Evolutionary conservation across 139 green algal genomes (phyloP).

Genomic region (Eudorina sp.): DNA sequence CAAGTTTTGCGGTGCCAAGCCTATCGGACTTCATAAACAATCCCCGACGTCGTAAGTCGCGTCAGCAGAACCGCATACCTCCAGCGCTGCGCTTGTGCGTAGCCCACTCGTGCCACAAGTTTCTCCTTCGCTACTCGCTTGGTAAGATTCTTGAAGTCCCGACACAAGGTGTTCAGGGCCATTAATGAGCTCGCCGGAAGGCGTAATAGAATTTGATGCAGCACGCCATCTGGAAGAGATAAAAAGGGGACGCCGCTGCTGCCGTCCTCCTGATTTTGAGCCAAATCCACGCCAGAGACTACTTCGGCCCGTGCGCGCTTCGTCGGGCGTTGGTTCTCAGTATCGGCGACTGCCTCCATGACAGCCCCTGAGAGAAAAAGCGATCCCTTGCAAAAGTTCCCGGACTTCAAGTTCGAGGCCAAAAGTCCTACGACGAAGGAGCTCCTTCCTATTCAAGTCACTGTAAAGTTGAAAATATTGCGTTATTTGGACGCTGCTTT

Average conservation of each 20-base stretch:
- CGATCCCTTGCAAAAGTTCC: too few relatives aligned
- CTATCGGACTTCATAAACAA: background rate
- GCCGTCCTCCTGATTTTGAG: background rate
- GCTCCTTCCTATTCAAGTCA: too few relatives aligned
- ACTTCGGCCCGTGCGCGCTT: constrained; percentile 15
- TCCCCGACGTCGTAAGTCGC: background rate
- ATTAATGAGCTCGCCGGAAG: background rate
- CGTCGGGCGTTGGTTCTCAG: too few relatives aligned
- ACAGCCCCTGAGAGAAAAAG: too few relatives aligned
- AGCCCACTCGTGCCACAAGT: background rate
- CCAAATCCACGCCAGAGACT: background rate
- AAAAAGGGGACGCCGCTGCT: background rate
- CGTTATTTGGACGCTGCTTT: too few relatives aligned
- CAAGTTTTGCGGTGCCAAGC: background rate
- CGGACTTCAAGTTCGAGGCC: too few relatives aligned
- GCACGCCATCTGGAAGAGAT: constrained; percentile 2
- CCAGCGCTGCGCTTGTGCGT: background rate
- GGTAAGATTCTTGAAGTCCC: background rate
- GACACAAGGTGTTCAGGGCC: background rate
- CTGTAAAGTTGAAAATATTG: too few relatives aligned
- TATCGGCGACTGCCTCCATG: too few relatives aligned
- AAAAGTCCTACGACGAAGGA: too few relatives aligned
- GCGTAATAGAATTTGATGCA: background rate
- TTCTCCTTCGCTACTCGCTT: constrained; percentile 2
- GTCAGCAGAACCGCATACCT: background rate